Evolutionary conservation across 768 basidiomycete species (phyloP).

Genomic region (Lactarius tabidus): DNA sequence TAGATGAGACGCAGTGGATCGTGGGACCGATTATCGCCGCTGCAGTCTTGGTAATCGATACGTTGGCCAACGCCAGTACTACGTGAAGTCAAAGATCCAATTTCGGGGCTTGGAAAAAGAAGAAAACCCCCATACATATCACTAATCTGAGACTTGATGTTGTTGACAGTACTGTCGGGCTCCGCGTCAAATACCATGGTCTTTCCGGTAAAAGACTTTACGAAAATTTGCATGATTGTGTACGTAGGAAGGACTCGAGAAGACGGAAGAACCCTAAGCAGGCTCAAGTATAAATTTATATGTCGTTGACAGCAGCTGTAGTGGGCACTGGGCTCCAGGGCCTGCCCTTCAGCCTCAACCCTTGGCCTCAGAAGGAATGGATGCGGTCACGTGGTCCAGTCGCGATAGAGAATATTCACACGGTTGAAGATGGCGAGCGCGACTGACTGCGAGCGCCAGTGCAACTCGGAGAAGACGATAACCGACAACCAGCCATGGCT

Average conservation of each 20-base stretch:
- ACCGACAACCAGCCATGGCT: slow-evolving; percentile 6
- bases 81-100: neutral
- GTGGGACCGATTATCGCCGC: neutral
- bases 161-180: neutral
- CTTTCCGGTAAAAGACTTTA: neutral
- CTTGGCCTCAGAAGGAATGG: too few relatives aligned
- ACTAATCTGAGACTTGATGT: neutral
- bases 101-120: neutral
- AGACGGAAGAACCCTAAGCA: neutral
- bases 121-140: neutral
- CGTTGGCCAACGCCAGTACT: neutral
- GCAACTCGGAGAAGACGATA: neutral
- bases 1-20: neutral
- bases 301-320: neutral
- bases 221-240: neutral
- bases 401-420: slow-evolving; percentile 31
- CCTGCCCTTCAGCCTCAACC: too few relatives aligned
- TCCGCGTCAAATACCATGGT: neutral
- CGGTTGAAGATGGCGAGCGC: neutral
- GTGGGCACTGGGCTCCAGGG: neutral
- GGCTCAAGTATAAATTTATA: neutral
- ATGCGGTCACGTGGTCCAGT: neutral
- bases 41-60: neutral
- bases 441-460: neutral
- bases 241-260: neutral